Conservation (phyloP, 176 grass and related monocot species). For the Poa pratensis region DNA sequence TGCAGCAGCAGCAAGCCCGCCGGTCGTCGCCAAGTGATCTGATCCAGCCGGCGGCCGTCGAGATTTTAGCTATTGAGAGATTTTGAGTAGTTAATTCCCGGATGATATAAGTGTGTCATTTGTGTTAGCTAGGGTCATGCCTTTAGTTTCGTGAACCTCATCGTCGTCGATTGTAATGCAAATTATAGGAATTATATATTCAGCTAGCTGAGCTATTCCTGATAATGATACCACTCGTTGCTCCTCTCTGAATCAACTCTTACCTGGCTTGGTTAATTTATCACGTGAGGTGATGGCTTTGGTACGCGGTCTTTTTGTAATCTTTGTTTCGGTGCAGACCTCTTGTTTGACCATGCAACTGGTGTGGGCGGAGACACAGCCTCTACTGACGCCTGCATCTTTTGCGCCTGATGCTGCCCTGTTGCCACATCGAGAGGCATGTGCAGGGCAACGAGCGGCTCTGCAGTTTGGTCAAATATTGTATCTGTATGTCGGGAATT, state of each 20-base stretch:
- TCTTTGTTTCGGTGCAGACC: background rate
- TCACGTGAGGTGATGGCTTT: background rate
- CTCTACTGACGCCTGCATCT: no score
- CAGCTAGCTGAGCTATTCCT: background rate
- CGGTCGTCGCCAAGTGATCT: background rate
- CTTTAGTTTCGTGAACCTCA: constrained; percentile 7
- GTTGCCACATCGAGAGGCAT: no score
- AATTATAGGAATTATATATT: background rate
- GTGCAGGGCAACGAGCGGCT: no score
- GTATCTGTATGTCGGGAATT: no score
- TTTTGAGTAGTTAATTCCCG: constrained; percentile 7
- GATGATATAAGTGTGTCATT: background rate
- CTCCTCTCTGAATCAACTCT: background rate
- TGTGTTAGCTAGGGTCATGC: background rate
- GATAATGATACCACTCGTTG: constrained; percentile 22
- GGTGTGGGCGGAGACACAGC: no score
- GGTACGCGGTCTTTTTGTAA: background rate
- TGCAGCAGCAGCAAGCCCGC: background rate
- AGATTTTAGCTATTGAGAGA: background rate
- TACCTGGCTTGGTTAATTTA: background rate
- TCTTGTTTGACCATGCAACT: background rate
- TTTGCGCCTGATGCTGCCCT: no score
- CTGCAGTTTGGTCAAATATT: no score
- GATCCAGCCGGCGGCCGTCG: background rate
- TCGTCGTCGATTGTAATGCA: background rate